These are phyloP conservation scores for Aureobasidium sp. DNA, from an alignment of 2,329 filamentous ascomycete species.

Conservation along the genomic window DNA sequence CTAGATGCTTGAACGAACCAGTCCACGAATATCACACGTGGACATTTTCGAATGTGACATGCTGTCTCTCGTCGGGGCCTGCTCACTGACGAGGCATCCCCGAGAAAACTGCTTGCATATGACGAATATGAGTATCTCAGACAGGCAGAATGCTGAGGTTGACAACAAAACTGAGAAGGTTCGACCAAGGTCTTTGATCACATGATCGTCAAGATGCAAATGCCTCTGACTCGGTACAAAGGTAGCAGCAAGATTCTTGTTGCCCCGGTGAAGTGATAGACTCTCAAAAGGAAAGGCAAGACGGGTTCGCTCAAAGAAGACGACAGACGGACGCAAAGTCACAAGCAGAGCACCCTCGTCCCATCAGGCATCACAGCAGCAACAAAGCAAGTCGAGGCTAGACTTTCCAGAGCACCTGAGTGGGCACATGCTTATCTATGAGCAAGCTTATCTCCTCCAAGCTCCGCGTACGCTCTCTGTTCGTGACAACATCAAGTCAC, in stretches of 20 bases:
- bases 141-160: background rate
- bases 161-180: background rate
- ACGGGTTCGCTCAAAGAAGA: background rate
- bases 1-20: too few relatives aligned
- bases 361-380: background rate
- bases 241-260: background rate
- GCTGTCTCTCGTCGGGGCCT: slow-evolving; percentile 36
- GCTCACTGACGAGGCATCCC: background rate
- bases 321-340: background rate
- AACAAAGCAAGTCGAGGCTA: slow-evolving; percentile 9
- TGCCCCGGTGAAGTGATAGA: background rate
- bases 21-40: too few relatives aligned
- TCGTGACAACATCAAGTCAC: background rate
- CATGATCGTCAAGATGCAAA: background rate
- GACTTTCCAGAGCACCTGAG: slow-evolving; percentile 7
- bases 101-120: background rate
- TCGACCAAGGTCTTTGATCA: background rate
- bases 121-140: background rate
- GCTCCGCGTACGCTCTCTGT: background rate
- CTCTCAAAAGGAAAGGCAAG: background rate
- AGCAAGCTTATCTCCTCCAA: slow-evolving; percentile 8
- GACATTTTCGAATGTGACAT: slow-evolving; percentile 35
- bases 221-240: background rate
- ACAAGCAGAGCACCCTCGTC: background rate
- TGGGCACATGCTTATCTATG: slow-evolving; percentile 10